Conservation (phyloP, 192 early-diverging fungal species). For the Coemansia asiatica region DNA sequence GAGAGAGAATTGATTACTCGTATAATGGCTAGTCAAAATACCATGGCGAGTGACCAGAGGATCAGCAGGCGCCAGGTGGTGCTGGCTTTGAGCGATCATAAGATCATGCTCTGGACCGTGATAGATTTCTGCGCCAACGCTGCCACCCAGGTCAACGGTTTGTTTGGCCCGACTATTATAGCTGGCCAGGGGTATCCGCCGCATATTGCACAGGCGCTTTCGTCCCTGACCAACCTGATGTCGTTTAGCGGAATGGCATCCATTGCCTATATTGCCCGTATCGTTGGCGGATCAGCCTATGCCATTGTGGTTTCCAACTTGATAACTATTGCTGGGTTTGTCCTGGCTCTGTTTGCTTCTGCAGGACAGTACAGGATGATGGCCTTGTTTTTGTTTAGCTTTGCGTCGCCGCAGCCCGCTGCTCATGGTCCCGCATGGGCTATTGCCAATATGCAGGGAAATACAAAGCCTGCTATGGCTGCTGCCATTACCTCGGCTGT, state of each 20-base stretch:
- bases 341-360: slow-evolving; percentile 27
- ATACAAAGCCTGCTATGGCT: slow-evolving; percentile 52
- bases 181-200: slow-evolving; percentile 44
- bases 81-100: slow-evolving; percentile 25
- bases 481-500: slow-evolving; percentile 38
- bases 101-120: slow-evolving; percentile 44
- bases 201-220: slow-evolving; percentile 30
- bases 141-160: slow-evolving; percentile 47
- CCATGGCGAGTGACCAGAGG: slow-evolving; percentile 20
- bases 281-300: slow-evolving; percentile 20
- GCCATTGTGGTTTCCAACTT: slow-evolving; percentile 34
- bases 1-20: slow-evolving; percentile 25
- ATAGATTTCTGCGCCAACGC: slow-evolving; percentile 52
- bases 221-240: slow-evolving; percentile 51
- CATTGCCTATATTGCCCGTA: slow-evolving; percentile 30
- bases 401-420: slow-evolving; percentile 51
- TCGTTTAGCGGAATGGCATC: slow-evolving; percentile 39
- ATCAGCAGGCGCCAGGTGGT: slow-evolving; percentile 32
- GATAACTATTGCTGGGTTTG: slow-evolving; percentile 28
- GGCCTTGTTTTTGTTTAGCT: slow-evolving; percentile 47
- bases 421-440: slow-evolving; percentile 51
- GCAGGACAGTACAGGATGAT: slow-evolving; percentile 14
- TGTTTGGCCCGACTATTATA: slow-evolving; percentile 52
- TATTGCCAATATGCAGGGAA: slow-evolving; percentile 48
- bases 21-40: slow-evolving; percentile 46